Base-by-base conservation (phyloP, 2,329 filamentous ascomycete genomes). In the Xylaria digitata region DNA sequence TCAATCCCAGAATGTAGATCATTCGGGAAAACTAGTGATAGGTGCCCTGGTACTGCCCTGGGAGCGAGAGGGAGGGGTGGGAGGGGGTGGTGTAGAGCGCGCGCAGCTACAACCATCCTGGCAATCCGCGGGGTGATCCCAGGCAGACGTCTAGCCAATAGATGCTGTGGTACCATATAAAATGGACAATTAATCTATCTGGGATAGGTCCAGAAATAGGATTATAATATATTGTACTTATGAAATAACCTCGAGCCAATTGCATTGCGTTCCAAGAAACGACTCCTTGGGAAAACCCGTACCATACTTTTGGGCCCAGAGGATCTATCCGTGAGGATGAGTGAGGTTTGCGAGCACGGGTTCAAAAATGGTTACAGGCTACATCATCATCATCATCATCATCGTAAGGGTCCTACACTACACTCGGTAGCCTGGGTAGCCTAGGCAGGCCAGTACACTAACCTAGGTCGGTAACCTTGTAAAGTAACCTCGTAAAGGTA, bases 1-100 rank as follows among this genome's bases (percentile, higher is more conserved):
- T 40, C 37, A 46, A 61, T 54, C 32, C 62, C 48, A 40, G 56
- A 42, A 49, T 19, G 61, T 61, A 67, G 58, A 59, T 59, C 66
- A 34, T 37, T 45, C 63, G 58, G 62, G 43, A 55, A 40, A 42
- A 30, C 15, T 30, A 54, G 43, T 60, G 58, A 62, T 59, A 59
- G 61, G 61, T 43, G 48, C 50, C 54, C 37, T 40, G 37, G 37
- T 15, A 40, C 9, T 15, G 11, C 11, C 11, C 34, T 37, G 34
- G 34, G 34, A 37, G 11, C 8, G 34, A 54, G 17, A 34, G 50
- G 34, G 48, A 58, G 46, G 48, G 55, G 21, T 9, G 34, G 34
- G 34, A 37, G 8, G 34, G 34, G 34, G 2, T 37, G 11, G 8
- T 43, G 30, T 42, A n/a, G n/a, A 30, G 37, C 42, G 52, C 52